Conservation (phyloP, 208 protist species). For the Trypanosoma grayi region DNA sequence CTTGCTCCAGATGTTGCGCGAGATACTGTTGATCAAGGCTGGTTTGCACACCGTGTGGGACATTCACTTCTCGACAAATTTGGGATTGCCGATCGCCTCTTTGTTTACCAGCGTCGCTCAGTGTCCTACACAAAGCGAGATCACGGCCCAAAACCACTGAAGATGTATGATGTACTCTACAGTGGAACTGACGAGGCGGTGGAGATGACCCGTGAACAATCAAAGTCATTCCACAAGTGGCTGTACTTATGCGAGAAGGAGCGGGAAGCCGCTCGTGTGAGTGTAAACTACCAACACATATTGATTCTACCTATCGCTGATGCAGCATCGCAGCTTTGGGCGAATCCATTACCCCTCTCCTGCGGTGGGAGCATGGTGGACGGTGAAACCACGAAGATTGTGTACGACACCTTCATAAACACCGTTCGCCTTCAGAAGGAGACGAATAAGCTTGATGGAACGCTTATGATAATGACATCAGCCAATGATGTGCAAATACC, state of each 20-base stretch:
- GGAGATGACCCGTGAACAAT: neutral
- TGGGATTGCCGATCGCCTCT: constrained; percentile 50
- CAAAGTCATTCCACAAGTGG: constrained; percentile 15
- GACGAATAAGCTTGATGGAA: constrained; percentile 22
- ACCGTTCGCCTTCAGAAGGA: constrained; percentile 11
- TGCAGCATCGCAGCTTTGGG: constrained; percentile 31
- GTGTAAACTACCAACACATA: constrained; percentile 66
- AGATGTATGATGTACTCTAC: constrained; percentile 57
- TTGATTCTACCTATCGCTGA: constrained; percentile 55
- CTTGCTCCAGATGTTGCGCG: constrained; percentile 34
- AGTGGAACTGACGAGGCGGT: constrained; percentile 29
- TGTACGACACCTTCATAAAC: constrained; percentile 43
- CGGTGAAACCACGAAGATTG: constrained; percentile 23
- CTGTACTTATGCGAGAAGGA: constrained; percentile 11
- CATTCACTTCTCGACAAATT: constrained; percentile 34
- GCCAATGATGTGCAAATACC: constrained; percentile 56
- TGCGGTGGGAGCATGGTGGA: constrained; percentile 47
- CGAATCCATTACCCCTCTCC: constrained; percentile 10
- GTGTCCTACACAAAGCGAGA: constrained; percentile 19
- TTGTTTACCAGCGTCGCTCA: constrained; percentile 50
- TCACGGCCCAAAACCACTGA: neutral
- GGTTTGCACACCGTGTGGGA: constrained; percentile 53
- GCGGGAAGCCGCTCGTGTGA: constrained; percentile 29
- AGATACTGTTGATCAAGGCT: constrained; percentile 34
- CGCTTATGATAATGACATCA: constrained; percentile 66